Evolutionary conservation across 164 flowering plant genomes (phyloP).

Genomic region (Magnolia changhungtana): DNA sequence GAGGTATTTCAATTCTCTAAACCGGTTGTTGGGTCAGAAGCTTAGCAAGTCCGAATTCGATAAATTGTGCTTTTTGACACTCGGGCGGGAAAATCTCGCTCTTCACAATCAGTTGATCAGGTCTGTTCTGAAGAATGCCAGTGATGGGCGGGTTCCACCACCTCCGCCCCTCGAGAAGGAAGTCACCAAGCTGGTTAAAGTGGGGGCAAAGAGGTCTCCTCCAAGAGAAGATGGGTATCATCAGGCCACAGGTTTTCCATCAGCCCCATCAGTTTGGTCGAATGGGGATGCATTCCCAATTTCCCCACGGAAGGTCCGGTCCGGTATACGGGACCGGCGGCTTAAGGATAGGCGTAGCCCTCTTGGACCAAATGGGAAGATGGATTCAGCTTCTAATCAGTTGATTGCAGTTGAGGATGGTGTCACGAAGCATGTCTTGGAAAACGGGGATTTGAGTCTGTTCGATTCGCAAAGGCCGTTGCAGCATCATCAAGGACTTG

Average conservation of each 20-base stretch:
- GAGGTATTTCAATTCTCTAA: constrained; percentile 59
- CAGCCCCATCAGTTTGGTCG: constrained; percentile 40
- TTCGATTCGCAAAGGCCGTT: constrained; percentile 56
- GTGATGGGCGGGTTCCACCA: constrained; percentile 58
- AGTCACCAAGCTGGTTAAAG: constrained; percentile 25
- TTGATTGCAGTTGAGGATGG: constrained; percentile 31
- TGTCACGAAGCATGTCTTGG: constrained; percentile 31
- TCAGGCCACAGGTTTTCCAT: constrained; percentile 32
- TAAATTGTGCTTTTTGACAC: constrained; percentile 49
- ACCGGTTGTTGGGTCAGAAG: constrained; percentile 69
- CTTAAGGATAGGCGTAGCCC: constrained; percentile 63
- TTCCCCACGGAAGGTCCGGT: constrained; percentile 68
- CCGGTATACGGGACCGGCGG: constrained; percentile 57
- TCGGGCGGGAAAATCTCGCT: constrained; percentile 75
- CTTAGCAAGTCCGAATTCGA: constrained; percentile 75
- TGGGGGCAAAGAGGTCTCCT: constrained; percentile 31
- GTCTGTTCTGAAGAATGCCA: constrained; percentile 78
- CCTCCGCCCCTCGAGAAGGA: constrained; percentile 33
- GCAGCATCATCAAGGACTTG: constrained; percentile 52
- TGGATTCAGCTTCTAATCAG: constrained; percentile 39
- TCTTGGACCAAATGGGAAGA: constrained; percentile 75
- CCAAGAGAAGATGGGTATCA: constrained; percentile 46
- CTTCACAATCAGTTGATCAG: constrained; percentile 77
- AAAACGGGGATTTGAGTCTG: constrained; percentile 59
- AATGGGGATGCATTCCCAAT: constrained; percentile 66